Conservation (phyloP, 331 rosid genomes). For the Prunus yedoensis region DNA sequence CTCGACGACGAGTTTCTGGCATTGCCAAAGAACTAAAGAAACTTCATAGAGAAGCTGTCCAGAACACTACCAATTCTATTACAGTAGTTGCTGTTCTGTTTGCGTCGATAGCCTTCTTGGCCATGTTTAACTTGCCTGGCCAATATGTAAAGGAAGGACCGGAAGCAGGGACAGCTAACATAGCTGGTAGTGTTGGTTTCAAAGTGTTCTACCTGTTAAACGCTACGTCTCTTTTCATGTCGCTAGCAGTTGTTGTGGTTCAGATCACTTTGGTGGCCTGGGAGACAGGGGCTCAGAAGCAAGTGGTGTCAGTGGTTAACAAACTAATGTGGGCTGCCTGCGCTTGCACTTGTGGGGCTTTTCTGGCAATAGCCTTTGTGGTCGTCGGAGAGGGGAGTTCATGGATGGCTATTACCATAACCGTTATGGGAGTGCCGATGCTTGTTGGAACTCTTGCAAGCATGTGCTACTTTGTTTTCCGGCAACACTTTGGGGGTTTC, state of each 20-base stretch:
- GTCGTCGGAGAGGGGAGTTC: constrained; percentile 56
- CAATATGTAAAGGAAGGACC: constrained; percentile 37
- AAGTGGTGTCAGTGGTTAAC: constrained; percentile 91
- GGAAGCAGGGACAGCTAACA: constrained; percentile 57
- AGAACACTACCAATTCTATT: constrained; percentile 76
- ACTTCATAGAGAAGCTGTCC: constrained; percentile 94
- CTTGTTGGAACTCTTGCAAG: constrained; percentile 80
- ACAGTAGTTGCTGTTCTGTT: constrained; percentile 91
- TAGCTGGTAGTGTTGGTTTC: constrained; percentile 63
- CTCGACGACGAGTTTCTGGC: constrained; percentile 81
- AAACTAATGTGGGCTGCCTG: constrained; percentile 98
- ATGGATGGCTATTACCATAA: constrained; percentile 87
- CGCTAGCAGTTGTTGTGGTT: constrained; percentile 93
- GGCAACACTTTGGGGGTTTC: constrained; percentile 70
- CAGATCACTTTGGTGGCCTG: constrained; percentile 98
- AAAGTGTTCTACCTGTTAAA: constrained; percentile 74
- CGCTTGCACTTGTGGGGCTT: constrained; percentile 92
- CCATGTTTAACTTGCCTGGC: constrained; percentile 93
- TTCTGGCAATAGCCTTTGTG: constrained; percentile 68
- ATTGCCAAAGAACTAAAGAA: constrained; percentile 93
- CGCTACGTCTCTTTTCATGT: constrained; percentile 82
- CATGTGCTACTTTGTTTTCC: constrained; percentile 88
- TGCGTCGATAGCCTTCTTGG: constrained; percentile 95
- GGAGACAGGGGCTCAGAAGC: constrained; percentile 93
- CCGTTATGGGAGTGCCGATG: constrained; percentile 69